Evolutionary conservation across 306 rosid genomes (phyloP), one percentile per base, ranked within the genome.

Genomic region (Fragaria ananassa): DNA sequence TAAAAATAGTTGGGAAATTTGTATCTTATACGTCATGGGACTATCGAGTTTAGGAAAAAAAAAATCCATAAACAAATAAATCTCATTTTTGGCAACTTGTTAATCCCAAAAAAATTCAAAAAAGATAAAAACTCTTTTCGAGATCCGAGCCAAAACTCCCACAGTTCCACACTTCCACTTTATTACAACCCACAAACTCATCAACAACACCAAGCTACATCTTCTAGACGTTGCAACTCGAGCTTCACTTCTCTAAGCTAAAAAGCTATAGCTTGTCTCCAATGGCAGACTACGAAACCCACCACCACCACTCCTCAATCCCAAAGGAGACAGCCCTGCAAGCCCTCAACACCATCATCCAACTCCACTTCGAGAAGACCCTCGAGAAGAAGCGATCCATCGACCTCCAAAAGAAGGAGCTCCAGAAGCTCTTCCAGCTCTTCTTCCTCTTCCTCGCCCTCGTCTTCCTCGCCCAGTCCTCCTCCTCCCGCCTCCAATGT

Each of bases 301-400:
- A 87, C 35, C 88, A 80, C 14, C 87, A 78, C 57, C 84, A 80
- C 69, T 9, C 66, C 62, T 62, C 75, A 6, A 76, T 88, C 42
- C 82, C 93, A 0, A 88, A 86, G 47, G 98, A 91, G 19, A 87
- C 89, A 42, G 94, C 95, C 1, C 65, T 94, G 4, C 91, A 92
- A 68, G 97, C 98, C 1, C 27, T 94, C 6, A 94, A 92, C 93
- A 90, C 96, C 21, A 89, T 92, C 49, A 84, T 94, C 80, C 97
- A 92, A 69, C 98, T 94, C 78, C 98, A 94, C 61, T 93, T 93
- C 84, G 94, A 93, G 94, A 91, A 93, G 78, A 90, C 96, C 75
- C 91, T 93, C 0, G 98, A 91, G 83, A 90, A 93, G 86, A 93
- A 91, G 68, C 85, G 90, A 0, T 78, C 98, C 77, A 92, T 94